Evolutionary conservation across 2,329 filamentous ascomycete species (phyloP).

Genomic region (Cytospora piceae): DNA sequence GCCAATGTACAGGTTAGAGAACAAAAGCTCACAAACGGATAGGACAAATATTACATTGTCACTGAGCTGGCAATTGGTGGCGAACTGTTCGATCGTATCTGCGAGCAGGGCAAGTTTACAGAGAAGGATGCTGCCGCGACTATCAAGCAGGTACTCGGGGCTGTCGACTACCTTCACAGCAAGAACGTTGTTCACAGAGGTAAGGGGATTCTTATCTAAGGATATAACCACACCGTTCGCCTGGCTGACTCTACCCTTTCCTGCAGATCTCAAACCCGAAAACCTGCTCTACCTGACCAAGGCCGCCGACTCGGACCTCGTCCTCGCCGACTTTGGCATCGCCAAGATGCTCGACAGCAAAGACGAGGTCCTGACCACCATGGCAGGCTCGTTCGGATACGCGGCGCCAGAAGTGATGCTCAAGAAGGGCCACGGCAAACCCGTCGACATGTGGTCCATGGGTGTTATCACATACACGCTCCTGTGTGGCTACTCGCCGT

Average conservation of each 20-base stretch:
- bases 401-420: constrained; percentile 98
- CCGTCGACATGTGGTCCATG: constrained; percentile 99
- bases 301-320: constrained; percentile 77
- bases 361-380: constrained; percentile 91
- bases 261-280: constrained; percentile 90
- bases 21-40: constrained; percentile 29
- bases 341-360: constrained; percentile 95
- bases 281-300: constrained; percentile 92
- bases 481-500: constrained; percentile 96
- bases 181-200: constrained; percentile 97
- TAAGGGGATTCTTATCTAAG: constrained; percentile 40
- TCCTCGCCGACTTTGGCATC: constrained; percentile 97
- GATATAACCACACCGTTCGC: background rate
- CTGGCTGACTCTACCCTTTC: constrained; percentile 1
- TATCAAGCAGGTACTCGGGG: constrained; percentile 89
- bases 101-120: constrained; percentile 96
- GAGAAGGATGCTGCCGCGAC: constrained; percentile 97
- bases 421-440: constrained; percentile 95
- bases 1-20: background rate
- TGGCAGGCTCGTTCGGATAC: constrained; percentile 98
- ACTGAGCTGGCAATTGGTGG: constrained; percentile 94
- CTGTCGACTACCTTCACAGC: constrained; percentile 91
- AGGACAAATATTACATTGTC: constrained; percentile 99
- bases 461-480: constrained; percentile 98
- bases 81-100: constrained; percentile 97